Evolutionary conservation across 1,284 basidiomycete genomes (phyloP), one percentile per base, ranked within the genome.

Genomic region (Malassezia furfur): DNA sequence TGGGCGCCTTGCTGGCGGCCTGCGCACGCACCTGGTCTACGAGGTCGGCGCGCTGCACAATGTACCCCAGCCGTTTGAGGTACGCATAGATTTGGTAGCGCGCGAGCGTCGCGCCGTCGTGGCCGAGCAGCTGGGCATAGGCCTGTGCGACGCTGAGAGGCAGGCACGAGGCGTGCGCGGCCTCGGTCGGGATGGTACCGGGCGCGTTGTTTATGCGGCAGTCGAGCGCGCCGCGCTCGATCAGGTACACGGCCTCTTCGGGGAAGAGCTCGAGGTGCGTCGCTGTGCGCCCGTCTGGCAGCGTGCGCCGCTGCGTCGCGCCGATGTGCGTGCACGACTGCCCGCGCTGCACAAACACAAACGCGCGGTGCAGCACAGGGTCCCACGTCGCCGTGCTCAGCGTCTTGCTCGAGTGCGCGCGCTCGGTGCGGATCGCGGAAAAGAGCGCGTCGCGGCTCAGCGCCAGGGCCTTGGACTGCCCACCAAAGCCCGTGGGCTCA

Each of bases 1-100:
- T 48, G 4, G 52, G 60, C 19, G 22, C 43, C 17, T 34, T 12
- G 60, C 56, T 5, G 9, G 19, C 40, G 22, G 19, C 38, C 21
- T 10, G 15, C 1, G 62, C 52, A 9, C 67, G 58, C 1, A 64
- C 36, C 1, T 53, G 52, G 32, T 74, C 71, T 0, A 65, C 54
- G 7, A 66, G 47, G 11, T 17, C 63, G 1, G 85, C 78, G 19
- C 91, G 81, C 45, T 84, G 88, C 6, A 96, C 83, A 3, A 85
- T 82, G 76, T 94, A 98, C 10, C 93, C 93, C 25, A 96, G 78
- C 10, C 93, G 83, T 68, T 86, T 89, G 22, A 96, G 80, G 72
- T 93, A 91, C 0, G 91, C 83, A 69, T 88, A 96, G 15, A 93
- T 87, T 79, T 93, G 88, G 72, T 93, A 91, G 48, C 83, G 81